A percentile compares a stretch with the other conserved stretches of the same genome.
Evolutionary conservation across 1,284 basidiomycete genomes (phyloP).

Genomic region (Sanguinoderma infundibulare): DNA sequence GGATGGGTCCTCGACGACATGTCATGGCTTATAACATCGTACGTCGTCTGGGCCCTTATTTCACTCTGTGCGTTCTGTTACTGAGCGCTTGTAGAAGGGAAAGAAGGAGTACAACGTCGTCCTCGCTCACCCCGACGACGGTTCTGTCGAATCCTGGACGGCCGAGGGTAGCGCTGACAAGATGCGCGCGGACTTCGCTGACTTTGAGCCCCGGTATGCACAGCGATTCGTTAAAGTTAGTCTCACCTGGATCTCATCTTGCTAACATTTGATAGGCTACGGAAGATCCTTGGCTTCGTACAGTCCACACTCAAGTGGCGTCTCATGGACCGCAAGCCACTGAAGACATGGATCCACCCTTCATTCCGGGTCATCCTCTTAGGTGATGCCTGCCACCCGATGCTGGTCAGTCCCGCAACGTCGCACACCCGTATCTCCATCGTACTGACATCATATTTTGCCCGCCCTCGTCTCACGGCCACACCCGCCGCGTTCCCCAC

Average conservation of each 20-base stretch:
- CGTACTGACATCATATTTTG: not conserved
- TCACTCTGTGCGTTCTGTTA: not conserved
- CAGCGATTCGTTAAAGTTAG: not conserved
- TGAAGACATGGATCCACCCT: constrained; percentile 45
- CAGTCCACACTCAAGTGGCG: constrained; percentile 49
- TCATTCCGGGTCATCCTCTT: constrained; percentile 43
- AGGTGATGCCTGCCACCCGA: constrained; percentile 59
- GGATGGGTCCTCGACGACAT: constrained; percentile 48
- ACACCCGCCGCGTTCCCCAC: too few relatives aligned
- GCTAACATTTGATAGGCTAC: constrained; percentile 36
- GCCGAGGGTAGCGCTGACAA: constrained; percentile 48
- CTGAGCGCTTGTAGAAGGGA: constrained; percentile 33
- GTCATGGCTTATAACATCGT: constrained; percentile 49
- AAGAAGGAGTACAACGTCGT: constrained; percentile 49
- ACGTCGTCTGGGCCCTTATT: constrained; percentile 21
- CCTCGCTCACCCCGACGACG: constrained; percentile 47
- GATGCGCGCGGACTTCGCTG: constrained; percentile 48
- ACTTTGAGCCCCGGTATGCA: constrained; percentile 49
- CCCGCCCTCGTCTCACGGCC: too few relatives aligned
- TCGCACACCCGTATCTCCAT: too few relatives aligned
- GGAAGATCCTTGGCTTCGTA: constrained; percentile 44
- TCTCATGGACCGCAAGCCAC: constrained; percentile 46
- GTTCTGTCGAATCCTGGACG: constrained; percentile 50
- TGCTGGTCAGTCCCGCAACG: constrained; percentile 45
- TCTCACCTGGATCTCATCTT: not conserved